Evolutionary conservation across 2,329 filamentous ascomycete genomes (phyloP), one percentile per base, ranked within the genome.

Genomic region (Aspergillus niger): DNA sequence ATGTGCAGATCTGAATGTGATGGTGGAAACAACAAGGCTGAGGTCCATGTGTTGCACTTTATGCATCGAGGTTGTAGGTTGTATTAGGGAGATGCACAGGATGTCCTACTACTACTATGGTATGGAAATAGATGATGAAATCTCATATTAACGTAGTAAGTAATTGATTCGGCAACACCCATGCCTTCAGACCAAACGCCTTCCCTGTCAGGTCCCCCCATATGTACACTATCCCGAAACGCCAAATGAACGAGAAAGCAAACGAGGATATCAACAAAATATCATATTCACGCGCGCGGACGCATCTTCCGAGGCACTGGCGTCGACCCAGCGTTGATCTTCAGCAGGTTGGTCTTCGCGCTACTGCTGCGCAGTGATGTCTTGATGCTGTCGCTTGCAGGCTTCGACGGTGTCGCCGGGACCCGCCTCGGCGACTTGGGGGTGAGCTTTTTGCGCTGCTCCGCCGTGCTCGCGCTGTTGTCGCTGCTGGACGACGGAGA

Each of bases 321-420:
- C 1, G 74, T 76, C 54, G 72, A 75, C 43, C 73, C 74, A n/a
- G 74, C 73, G 55, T 68, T 72, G 22, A 72, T 63, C 62, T 73
- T 70, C 50, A 73, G 60, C 38, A 71, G 62, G 60, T 59, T 73
- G 54, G 70, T 72, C 60, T 69, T 72, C 11, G 66, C 65, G 17
- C 48, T 61, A 48, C 65, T 62, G 28, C 64, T 63, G 39, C 59
- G 48, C 38, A 64, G 60, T 56, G 65, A 56, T 54, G 51, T 58
- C 30, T 51, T 61, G n/a, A 62, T 65, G 41, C 59, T 65, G 38
- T 60, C 62, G 38, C 63, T 69, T 5, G 65, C 69, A 13, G 59
- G 61, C 57, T 68, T 74, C n/a, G 65, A 65, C 4, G 66, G 60
- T 5, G 65, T 65, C 5, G 61, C 50, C 55, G 63, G 49, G 6